phyloP scores from a whole-genome alignment of 805 yeast genomes.

The Ogataea paraovalis region DNA sequence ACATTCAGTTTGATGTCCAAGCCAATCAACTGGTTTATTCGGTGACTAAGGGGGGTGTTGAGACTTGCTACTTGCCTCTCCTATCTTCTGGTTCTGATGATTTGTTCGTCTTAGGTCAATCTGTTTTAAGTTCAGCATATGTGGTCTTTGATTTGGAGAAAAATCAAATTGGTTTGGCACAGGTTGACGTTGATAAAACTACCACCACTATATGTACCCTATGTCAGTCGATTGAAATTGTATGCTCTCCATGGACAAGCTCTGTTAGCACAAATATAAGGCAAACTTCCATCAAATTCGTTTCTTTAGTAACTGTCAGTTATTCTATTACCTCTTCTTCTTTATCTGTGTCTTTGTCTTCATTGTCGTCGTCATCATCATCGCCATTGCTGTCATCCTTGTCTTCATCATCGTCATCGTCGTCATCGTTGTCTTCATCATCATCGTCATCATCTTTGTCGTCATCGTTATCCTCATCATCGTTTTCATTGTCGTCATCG shows the following conservation, averaged over 20 bases:
- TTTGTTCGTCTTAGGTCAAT: slow-evolving; percentile 55
- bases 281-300: slow-evolving; percentile 3
- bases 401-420: not conserved
- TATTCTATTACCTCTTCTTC: slow-evolving; percentile 1
- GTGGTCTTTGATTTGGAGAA: slow-evolving; percentile 62
- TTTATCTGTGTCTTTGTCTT: slow-evolving; percentile 4
- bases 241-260: slow-evolving; percentile 16
- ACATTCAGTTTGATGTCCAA: slow-evolving; percentile 16
- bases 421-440: not conserved
- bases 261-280: slow-evolving; percentile 10
- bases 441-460: not conserved
- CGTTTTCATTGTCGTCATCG: slow-evolving; percentile 1
- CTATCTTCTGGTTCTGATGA: slow-evolving; percentile 13
- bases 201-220: slow-evolving; percentile 13
- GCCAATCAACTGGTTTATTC: slow-evolving; percentile 19
- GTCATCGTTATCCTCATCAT: slow-evolving; percentile 1
- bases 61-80: slow-evolving; percentile 20
- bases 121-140: slow-evolving; percentile 59
- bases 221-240: slow-evolving; percentile 10
- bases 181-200: slow-evolving; percentile 30
- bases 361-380: not conserved
- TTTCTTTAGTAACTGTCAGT: slow-evolving; percentile 3
- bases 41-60: slow-evolving; percentile 5
- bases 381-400: not conserved
- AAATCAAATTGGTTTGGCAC: slow-evolving; percentile 53